These are phyloP conservation scores for Lasiodiplodia citricola DNA, from an alignment of 2,329 filamentous ascomycete species.

Conservation along the genomic window DNA sequence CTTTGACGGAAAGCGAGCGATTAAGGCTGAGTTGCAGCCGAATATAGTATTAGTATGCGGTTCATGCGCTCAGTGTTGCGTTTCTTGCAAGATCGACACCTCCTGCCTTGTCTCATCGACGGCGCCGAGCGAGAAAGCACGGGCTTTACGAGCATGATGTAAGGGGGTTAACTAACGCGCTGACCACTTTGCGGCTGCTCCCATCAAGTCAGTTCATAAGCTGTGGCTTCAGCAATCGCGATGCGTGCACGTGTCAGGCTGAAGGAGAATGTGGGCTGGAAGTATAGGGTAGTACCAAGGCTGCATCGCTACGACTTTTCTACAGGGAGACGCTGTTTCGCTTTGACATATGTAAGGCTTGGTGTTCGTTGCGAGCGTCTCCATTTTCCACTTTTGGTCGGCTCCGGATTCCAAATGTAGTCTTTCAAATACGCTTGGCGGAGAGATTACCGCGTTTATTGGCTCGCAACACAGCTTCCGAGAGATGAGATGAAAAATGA, in stretches of 20 bases:
- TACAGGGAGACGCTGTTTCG: not conserved
- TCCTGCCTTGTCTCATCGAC: constrained; percentile 19
- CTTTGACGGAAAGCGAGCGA: not conserved
- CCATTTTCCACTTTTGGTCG: not conserved
- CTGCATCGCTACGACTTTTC: not conserved
- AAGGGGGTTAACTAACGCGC: constrained; percentile 4
- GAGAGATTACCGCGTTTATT: not conserved
- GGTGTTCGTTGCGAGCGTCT: not conserved
- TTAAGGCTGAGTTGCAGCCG: constrained; percentile 13
- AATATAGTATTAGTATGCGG: constrained; percentile 1
- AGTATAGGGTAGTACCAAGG: not conserved
- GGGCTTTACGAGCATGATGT: not conserved
- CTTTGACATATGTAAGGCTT: not conserved
- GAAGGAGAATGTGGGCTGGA: not conserved
- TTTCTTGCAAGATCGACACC: constrained; percentile 15
- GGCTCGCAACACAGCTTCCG: not conserved
- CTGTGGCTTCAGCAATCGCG: not conserved
- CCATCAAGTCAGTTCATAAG: not conserved
- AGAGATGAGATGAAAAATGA: not conserved
- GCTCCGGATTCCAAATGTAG: not conserved
- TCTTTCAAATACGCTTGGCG: not conserved
- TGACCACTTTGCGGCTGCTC: not conserved
- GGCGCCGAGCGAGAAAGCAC: not conserved
- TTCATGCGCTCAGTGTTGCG: constrained; percentile 1
- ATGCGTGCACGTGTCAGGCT: not conserved